Percentiles rank a stretch among this genome's conserved stretches.
These are phyloP conservation scores for Ascocoryne sarcoides DNA, from an alignment of 2,329 filamentous ascomycete genomes.

Conservation along the genomic window DNA sequence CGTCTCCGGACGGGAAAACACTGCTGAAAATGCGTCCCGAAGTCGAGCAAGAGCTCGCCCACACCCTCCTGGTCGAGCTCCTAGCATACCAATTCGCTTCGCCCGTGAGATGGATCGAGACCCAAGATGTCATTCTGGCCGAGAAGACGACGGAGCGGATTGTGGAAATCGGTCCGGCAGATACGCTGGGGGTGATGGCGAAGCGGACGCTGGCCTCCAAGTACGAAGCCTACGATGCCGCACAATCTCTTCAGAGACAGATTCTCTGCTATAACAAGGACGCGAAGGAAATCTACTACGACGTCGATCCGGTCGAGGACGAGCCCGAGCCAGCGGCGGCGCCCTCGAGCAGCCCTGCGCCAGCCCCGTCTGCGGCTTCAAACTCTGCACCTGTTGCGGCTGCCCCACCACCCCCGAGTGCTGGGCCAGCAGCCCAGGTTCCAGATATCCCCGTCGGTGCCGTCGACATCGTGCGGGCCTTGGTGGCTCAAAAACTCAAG, in stretches of 20 bases:
- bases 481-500: slow-evolving; percentile 97
- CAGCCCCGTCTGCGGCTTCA: slow-evolving; percentile 36
- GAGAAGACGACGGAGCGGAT: slow-evolving; percentile 95
- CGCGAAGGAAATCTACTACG: slow-evolving; percentile 98
- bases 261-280: slow-evolving; percentile 99
- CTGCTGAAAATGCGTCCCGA: slow-evolving; percentile 78
- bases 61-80: slow-evolving; percentile 96
- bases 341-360: slow-evolving; percentile 31
- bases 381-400: slow-evolving; percentile 45
- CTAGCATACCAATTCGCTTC: slow-evolving; percentile 99
- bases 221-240: slow-evolving; percentile 97
- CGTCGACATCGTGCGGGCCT: slow-evolving; percentile 76
- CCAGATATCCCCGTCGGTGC: slow-evolving; percentile 81
- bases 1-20: slow-evolving; percentile 24
- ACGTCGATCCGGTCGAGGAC: slow-evolving; percentile 89
- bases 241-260: slow-evolving; percentile 90
- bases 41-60: slow-evolving; percentile 97
- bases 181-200: slow-evolving; percentile 96
- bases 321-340: slow-evolving; percentile 59
- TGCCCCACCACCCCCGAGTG: slow-evolving; percentile 53
- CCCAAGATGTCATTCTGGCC: slow-evolving; percentile 97
- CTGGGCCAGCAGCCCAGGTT: slow-evolving; percentile 80
- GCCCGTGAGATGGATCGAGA: slow-evolving; percentile 99
- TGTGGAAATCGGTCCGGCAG: slow-evolving; percentile 92
- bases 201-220: slow-evolving; percentile 92